Base-by-base conservation (phyloP, 2,329 filamentous ascomycete species). In the Botryotinia narcissicola region DNA sequence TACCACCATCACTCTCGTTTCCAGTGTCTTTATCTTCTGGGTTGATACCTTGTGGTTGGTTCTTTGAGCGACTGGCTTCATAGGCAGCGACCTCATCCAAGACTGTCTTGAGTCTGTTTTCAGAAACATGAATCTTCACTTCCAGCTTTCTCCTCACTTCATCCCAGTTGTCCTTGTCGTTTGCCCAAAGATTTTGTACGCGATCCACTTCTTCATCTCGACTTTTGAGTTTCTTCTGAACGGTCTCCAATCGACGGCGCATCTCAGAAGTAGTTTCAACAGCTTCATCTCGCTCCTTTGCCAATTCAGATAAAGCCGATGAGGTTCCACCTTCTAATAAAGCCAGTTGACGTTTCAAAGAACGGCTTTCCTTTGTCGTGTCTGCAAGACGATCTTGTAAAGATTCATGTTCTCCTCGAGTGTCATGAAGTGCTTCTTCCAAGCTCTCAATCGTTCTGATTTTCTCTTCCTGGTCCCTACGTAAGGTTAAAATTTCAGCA, bases 391-490 rank as follows among this genome's bases (percentile, higher is more conserved):
- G 89, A 35, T 87, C 85, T 74, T 90, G 88, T 14, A 97, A 83
- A 0, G 87, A 82, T 74, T 97, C 94, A 76, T 93, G 91, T 76
- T 98, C 94, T 73, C 89, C 87, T 72, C 90, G 90, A 1, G 90
- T 87, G 1, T 88, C 84, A 75, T 97, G 90, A 48, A 99, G 84
- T 40, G 87, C 90, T 1, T 87, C 85, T 83, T 99, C 96, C 25
- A 99, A 86, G 71, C 88, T 90, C 80, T 98, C 95, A 72, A 99
- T 97, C 71, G 94, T 88, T 78, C 90, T 93, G 62, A 91, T 88
- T 83, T 97, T 98, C 60, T 93, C 93, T 80, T 99, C 96, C 75
- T 98, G 89, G 76, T 99, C 96, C 73, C 96, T 88, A 35, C 95
- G 90, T 68, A 99, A 84, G 3, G 91, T 90, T 57, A 99, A 85